Conservation (phyloP, 345 rosid species). For the Eucalyptus leucophloia region DNA sequence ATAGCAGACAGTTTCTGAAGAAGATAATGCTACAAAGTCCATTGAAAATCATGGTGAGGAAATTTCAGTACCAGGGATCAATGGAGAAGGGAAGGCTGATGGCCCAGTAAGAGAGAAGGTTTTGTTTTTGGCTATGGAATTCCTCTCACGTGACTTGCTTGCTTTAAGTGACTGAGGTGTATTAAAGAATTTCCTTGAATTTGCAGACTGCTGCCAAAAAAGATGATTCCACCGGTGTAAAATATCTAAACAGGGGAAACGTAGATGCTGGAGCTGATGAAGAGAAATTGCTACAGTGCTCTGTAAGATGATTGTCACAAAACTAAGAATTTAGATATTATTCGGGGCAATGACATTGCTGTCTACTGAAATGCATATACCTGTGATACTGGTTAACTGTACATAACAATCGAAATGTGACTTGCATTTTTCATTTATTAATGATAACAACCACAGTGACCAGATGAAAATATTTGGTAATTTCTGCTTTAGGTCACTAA, state of each 20-base stretch:
- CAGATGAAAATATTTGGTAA: background rate
- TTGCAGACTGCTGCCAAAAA: background rate
- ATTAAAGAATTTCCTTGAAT: background rate
- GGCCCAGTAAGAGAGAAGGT: background rate
- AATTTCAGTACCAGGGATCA: background rate
- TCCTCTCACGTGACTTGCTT: background rate
- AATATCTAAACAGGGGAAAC: background rate
- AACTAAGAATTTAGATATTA: background rate
- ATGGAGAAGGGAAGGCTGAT: background rate
- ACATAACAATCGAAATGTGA: background rate
- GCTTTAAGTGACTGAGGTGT: background rate
- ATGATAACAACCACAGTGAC: background rate
- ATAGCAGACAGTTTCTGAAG: slow-evolving; percentile 1
- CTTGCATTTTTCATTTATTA: background rate
- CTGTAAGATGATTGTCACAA: background rate
- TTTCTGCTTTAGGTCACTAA: background rate
- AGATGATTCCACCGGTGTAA: background rate
- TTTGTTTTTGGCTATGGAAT: background rate
- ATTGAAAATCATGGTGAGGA: background rate
- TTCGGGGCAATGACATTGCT: background rate
- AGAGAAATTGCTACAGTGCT: background rate
- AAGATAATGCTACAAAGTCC: background rate
- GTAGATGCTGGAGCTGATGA: background rate
- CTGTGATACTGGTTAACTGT: background rate
- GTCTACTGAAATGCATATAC: background rate